These are phyloP conservation scores for Ceratobasidium sp. DNA, from an alignment of 1,284 basidiomycete genomes.

Conservation along the genomic window DNA sequence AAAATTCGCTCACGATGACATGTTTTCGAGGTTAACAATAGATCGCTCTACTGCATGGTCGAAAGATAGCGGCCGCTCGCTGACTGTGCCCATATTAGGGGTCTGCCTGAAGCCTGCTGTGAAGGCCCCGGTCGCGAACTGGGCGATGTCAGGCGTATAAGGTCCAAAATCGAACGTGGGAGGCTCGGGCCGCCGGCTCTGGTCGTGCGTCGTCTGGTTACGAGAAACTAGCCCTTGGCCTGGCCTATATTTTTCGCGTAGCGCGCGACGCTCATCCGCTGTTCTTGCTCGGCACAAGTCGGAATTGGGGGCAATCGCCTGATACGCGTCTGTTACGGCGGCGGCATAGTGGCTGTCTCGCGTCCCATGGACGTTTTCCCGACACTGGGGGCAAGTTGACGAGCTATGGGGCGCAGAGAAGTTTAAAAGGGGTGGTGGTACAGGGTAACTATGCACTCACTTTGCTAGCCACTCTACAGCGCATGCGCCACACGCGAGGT, in stretches of 20 bases:
- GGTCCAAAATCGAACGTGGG: background rate
- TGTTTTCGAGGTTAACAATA: conserved; percentile 6
- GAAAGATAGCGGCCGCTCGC: background rate
- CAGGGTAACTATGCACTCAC: background rate
- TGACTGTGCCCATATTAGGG: background rate
- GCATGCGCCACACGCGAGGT: conserved; percentile 42
- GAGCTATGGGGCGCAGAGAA: background rate
- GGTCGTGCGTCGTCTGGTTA: background rate
- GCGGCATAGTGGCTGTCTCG: conserved; percentile 35
- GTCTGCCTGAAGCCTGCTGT: background rate
- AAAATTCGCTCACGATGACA: background rate
- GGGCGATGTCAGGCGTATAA: background rate
- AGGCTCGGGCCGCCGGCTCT: background rate
- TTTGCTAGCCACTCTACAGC: conserved; percentile 28
- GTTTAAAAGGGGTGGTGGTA: background rate
- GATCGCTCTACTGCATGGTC: conserved; percentile 2
- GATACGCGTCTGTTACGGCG: conserved; percentile 30
- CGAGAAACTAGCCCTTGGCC: conserved; percentile 4
- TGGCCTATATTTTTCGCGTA: conserved; percentile 36
- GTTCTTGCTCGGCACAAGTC: conserved; percentile 16
- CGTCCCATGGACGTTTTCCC: conserved; percentile 21
- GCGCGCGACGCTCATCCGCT: background rate
- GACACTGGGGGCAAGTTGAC: conserved; percentile 31
- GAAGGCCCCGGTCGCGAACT: background rate
- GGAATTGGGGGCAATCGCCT: conserved; percentile 32